Base-by-base conservation (phyloP, 148 eudicot genomes). In the Rhododendron mucronatum region DNA sequence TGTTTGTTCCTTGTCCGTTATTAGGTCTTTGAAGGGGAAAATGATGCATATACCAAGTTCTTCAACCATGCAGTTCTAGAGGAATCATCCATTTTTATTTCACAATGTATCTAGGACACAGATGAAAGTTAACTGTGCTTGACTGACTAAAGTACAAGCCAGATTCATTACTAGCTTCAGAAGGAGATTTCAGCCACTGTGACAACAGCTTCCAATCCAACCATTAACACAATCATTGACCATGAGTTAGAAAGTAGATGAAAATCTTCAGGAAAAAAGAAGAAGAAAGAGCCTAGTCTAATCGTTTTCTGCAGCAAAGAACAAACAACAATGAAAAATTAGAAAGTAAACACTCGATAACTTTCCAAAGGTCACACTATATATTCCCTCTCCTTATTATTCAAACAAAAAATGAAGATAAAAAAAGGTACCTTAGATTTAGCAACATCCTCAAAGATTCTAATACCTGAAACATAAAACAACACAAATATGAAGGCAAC, bases 381-480 rank as follows among this genome's bases (percentile, higher is more conserved):
- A 0, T 15, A 13, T 26, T 83, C n/a, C 78, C 78, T 69, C 8
- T 83, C n/a, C 33, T 69, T 26, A 2, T 30, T 51, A 48, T 59
- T 26, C 61, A 78, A 61, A 77, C 5, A 45, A 51, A 75, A 61
- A 35, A 84, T 67, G 7, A 26, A 44, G 41, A 78, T 14, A 83
- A 10, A 21, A 45, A 18, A 79, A 30, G 39, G 80, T 90, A 96
- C 99, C 98, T 93, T 94, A 82, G 87, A 51, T 82, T 90, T 90
- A 53, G 92, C 90, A 81, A 92, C 90, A 92, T 94, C 99, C 91
- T 96, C 99, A 90, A 96, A 92, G 85, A 96, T 94, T 85, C 99
- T 93, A 83, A 94, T 93, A 86, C 99, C 99, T 96, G 97, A 84
- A 93, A 88, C 30, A 67, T 37, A 78, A 86, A 71, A 83, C 0